Percentiles rank a stretch among this genome's conserved stretches.
phyloP scores from a whole-genome alignment of 441 rosid species.

The Erodium texanum region DNA sequence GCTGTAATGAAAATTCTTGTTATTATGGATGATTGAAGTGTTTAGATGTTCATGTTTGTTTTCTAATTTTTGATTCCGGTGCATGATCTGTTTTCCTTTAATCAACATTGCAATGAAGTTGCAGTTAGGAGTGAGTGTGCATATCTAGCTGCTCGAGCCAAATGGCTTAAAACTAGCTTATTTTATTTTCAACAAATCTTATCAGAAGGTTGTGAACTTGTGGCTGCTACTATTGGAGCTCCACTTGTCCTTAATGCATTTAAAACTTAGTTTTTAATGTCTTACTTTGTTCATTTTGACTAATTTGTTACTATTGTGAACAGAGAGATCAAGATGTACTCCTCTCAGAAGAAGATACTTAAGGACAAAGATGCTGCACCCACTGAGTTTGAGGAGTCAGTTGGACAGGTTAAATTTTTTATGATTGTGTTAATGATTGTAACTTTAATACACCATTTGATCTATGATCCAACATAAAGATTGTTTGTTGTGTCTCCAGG shows the following conservation, averaged over 20 bases:
- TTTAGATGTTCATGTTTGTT: not conserved
- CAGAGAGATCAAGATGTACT: slow-evolving; percentile 43
- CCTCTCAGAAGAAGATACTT: slow-evolving; percentile 71
- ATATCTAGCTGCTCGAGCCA: not conserved
- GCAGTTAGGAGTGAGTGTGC: not conserved
- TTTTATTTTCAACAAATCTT: not conserved
- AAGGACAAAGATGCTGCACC: slow-evolving; percentile 68
- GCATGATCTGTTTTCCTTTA: not conserved
- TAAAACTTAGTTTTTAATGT: too few relatives aligned
- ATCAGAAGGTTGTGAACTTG: not conserved
- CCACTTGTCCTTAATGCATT: too few relatives aligned
- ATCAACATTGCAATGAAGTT: not conserved
- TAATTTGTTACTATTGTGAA: not conserved
- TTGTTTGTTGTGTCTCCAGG: slow-evolving; percentile 31
- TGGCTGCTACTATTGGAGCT: too few relatives aligned
- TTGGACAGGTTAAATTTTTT: slow-evolving; percentile 47
- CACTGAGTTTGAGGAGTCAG: slow-evolving; percentile 61
- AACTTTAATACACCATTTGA: not conserved
- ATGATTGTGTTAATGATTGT: not conserved
- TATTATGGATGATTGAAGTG: not conserved
- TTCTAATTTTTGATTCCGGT: not conserved
- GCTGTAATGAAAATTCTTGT: not conserved
- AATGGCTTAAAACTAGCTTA: not conserved
- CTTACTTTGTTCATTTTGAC: not conserved
- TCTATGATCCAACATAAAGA: not conserved